A percentile compares a stretch with the other conserved stretches of the same genome.
Conservation (phyloP, 78 protist genomes). For the Dictyostelium discoideum region DNA sequence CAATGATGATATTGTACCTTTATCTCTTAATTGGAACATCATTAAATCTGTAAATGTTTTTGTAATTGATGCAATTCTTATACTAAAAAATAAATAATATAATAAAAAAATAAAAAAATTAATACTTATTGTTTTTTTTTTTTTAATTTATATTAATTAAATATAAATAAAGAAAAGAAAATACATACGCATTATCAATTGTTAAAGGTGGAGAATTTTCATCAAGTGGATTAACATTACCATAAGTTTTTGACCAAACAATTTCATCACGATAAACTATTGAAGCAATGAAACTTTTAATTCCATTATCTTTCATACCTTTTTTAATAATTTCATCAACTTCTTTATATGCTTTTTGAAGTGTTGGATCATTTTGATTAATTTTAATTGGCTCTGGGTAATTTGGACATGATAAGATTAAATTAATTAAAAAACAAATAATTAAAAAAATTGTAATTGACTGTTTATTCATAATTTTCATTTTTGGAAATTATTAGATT, state of each 20-base stretch:
- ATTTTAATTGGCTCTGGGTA: slow-evolving; percentile 50
- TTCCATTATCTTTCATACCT: slow-evolving; percentile 34
- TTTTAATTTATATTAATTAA: neutral
- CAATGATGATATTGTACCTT: neutral
- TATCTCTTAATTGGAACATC: slow-evolving; percentile 77
- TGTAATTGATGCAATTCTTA: slow-evolving; percentile 61
- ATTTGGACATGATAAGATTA: slow-evolving; percentile 43
- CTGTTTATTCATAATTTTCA: neutral
- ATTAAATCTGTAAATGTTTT: slow-evolving; percentile 74
- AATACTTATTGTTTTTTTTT: neutral
- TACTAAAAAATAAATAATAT: neutral
- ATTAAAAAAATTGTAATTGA: neutral
- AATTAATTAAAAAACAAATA: neutral
- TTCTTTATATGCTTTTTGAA: slow-evolving; percentile 42
- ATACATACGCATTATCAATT: slow-evolving; percentile 37
- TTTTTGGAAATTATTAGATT: neutral
- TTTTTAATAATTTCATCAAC: slow-evolving; percentile 33
- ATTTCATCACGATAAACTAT: slow-evolving; percentile 62
- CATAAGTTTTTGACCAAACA: slow-evolving; percentile 59
- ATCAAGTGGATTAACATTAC: slow-evolving; percentile 57
- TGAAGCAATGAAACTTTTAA: slow-evolving; percentile 63
- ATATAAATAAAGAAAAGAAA: neutral
- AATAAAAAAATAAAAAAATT: neutral
- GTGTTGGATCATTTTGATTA: slow-evolving; percentile 49
- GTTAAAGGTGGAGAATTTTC: slow-evolving; percentile 54